Evolutionary conservation across 129 eudicot species (phyloP).

Genomic region (Escallonia rubra): DNA sequence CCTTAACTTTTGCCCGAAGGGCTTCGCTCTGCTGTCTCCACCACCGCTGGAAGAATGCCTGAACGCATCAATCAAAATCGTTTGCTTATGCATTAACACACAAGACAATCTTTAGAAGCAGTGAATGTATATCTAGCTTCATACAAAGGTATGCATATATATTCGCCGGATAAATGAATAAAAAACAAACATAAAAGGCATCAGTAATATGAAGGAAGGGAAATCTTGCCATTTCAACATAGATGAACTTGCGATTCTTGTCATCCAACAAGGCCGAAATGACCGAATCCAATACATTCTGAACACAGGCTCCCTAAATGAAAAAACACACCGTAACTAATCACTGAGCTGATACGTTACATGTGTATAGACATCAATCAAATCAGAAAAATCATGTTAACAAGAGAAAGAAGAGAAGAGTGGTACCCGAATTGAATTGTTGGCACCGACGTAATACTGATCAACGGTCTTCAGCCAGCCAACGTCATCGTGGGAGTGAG

Average conservation of each 20-base stretch:
- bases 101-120: no score
- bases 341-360: neutral
- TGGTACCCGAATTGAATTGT: slow-evolving; percentile 67
- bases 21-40: slow-evolving; percentile 91
- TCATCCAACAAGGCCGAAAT: slow-evolving; percentile 80
- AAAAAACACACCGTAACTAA: neutral
- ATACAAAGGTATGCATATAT: no score
- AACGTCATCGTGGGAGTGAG: slow-evolving; percentile 58
- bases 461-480: slow-evolving; percentile 67
- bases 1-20: slow-evolving; percentile 78
- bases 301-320: slow-evolving; percentile 87
- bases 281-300: slow-evolving; percentile 89
- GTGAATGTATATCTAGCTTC: no score
- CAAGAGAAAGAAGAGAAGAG: neutral
- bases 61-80: neutral
- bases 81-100: no score
- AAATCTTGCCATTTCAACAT: slow-evolving; percentile 74
- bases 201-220: neutral
- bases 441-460: slow-evolving; percentile 69
- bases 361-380: neutral
- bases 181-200: neutral
- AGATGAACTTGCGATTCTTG: slow-evolving; percentile 83
- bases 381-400: no score
- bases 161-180: neutral
- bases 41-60: slow-evolving; percentile 98